Conservation (phyloP, 768 basidiomycete genomes). For the Rhodotorula paludigena region DNA sequence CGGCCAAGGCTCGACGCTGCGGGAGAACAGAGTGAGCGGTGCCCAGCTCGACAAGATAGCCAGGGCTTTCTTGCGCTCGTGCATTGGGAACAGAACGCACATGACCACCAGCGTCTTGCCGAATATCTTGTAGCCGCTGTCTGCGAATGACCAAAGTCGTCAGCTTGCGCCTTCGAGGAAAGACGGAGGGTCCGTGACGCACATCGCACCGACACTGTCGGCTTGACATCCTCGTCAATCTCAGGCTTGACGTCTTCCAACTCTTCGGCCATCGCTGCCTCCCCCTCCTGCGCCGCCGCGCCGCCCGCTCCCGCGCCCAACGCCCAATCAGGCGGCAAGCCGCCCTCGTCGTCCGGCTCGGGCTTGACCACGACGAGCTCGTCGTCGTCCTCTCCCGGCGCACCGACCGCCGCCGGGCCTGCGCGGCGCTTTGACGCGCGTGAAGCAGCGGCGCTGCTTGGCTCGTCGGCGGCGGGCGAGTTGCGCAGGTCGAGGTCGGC, state of each 20-base stretch:
- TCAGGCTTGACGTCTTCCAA: neutral
- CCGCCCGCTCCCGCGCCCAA: neutral
- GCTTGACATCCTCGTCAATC: conserved; percentile 25
- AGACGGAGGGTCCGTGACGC: neutral
- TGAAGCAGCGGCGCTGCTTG: neutral
- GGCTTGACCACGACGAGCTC: conserved; percentile 20
- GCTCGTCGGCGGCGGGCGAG: neutral
- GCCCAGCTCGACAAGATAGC: too few relatives aligned
- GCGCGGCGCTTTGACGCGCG: neutral
- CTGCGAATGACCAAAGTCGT: neutral
- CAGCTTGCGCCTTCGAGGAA: neutral
- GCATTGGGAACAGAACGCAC: too few relatives aligned
- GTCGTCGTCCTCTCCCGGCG: neutral
- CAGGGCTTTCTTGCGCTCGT: too few relatives aligned
- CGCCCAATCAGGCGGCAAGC: neutral
- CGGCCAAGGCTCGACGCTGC: conserved; percentile 37
- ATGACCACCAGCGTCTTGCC: conserved; percentile 35
- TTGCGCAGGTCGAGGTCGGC: neutral
- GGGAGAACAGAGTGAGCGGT: neutral
- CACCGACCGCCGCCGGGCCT: neutral
- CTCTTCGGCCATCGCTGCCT: too few relatives aligned
- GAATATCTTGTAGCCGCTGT: conserved; percentile 32
- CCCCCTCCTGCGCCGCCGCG: neutral
- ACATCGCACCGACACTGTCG: conserved; percentile 28
- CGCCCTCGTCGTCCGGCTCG: conserved; percentile 30